These are phyloP conservation scores for Populus pruinosa DNA, from an alignment of 345 rosid genomes.

Conservation along the genomic window DNA sequence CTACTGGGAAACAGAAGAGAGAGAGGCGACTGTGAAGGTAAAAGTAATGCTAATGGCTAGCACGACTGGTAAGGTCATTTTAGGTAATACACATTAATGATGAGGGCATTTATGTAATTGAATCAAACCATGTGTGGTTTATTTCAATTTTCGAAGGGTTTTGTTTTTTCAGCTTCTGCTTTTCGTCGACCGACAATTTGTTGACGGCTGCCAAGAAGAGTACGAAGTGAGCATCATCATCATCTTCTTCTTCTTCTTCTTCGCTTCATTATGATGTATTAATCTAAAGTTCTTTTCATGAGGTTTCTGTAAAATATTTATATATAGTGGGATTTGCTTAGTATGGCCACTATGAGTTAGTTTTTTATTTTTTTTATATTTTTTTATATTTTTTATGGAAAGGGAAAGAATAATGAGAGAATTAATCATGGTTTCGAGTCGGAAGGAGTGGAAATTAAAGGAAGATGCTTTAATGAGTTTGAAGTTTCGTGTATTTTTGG, in stretches of 20 bases:
- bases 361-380: no score
- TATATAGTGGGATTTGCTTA: no score
- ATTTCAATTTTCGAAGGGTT: neutral
- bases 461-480: no score
- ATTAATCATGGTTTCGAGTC: no score
- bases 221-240: neutral
- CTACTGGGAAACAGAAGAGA: neutral
- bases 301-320: no score
- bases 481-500: no score
- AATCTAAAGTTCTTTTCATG: neutral
- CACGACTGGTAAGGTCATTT: neutral
- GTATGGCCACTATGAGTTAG: neutral
- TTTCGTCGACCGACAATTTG: neutral
- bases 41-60: neutral
- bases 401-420: no score
- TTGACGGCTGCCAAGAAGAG: neutral
- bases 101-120: neutral
- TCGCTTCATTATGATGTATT: neutral
- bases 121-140: neutral
- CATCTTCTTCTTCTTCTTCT: neutral
- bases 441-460: no score
- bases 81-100: neutral
- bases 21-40: neutral
- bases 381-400: no score
- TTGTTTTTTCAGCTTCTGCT: neutral